These are phyloP conservation scores for Mesotaenium endlicherianum DNA, from an alignment of 139 green algal genomes.

Conservation along the genomic window DNA sequence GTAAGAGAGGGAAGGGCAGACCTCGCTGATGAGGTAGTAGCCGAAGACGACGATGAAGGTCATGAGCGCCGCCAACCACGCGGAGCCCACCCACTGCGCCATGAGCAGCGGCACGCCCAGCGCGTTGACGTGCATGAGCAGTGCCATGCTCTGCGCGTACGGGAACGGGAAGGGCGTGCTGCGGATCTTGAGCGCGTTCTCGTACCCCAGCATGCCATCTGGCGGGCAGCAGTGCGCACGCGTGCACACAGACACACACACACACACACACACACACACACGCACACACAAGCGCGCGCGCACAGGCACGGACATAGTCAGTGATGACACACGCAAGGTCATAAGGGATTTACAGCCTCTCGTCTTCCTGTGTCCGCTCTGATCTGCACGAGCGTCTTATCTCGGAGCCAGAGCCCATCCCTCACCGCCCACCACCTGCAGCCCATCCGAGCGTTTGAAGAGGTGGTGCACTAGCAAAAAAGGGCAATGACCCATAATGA, in stretches of 20 bases:
- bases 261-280: slow-evolving; percentile 26
- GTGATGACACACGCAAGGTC: not conserved
- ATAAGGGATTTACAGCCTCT: too few relatives aligned
- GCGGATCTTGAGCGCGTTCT: slow-evolving; percentile 37
- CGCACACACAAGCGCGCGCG: too few relatives aligned
- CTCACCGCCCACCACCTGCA: too few relatives aligned
- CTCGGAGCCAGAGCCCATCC: too few relatives aligned
- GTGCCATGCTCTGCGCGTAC: slow-evolving; percentile 25
- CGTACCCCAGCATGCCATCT: slow-evolving; percentile 45
- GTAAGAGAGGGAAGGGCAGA: too few relatives aligned
- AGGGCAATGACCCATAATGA: too few relatives aligned
- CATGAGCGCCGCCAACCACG: not conserved
- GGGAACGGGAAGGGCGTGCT: slow-evolving; percentile 44
- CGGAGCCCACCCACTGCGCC: not conserved
- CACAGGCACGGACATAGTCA: not conserved
- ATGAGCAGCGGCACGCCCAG: slow-evolving; percentile 22
- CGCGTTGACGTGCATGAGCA: slow-evolving; percentile 37
- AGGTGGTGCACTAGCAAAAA: too few relatives aligned
- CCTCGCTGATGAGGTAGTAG: slow-evolving; percentile 43
- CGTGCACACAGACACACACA: slow-evolving; percentile 12
- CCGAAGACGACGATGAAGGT: slow-evolving; percentile 30
- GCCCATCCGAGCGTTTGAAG: too few relatives aligned
- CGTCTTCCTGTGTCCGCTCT: too few relatives aligned
- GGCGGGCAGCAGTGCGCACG: not conserved
- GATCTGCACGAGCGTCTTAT: too few relatives aligned